Evolutionary conservation across 768 basidiomycete genomes (phyloP).

Genomic region (Mycena indigotica): DNA sequence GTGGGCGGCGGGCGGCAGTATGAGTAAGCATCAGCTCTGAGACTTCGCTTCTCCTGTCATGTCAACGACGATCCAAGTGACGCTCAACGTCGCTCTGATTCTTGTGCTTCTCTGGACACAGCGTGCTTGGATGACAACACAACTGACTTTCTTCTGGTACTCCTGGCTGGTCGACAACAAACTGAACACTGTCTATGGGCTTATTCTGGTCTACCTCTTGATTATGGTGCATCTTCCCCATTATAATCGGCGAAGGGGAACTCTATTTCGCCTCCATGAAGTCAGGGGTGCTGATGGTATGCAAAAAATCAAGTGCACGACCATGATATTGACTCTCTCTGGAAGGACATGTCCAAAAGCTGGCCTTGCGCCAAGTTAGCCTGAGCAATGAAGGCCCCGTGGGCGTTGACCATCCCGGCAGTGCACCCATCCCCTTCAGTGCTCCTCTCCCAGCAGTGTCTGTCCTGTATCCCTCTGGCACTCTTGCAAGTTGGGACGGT

Average conservation of each 20-base stretch:
- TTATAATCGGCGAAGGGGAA: neutral
- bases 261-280: neutral
- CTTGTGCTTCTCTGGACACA: neutral
- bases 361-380: neutral
- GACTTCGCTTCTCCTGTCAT: neutral
- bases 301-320: neutral
- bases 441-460: neutral
- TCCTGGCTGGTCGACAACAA: neutral
- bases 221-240: neutral
- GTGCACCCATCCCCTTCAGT: neutral
- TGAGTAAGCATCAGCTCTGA: neutral
- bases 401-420: neutral
- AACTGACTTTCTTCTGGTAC: neutral
- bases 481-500: constrained; percentile 1
- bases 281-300: neutral
- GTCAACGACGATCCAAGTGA: neutral
- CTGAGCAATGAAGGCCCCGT: neutral
- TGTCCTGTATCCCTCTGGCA: neutral
- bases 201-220: neutral
- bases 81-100: neutral
- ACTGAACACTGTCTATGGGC: neutral
- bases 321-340: neutral
- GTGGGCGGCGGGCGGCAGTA: neutral
- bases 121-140: neutral
- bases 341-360: neutral